Base-by-base conservation (phyloP, 2,329 filamentous ascomycete species). In the Aspergillus thermomutatus region DNA sequence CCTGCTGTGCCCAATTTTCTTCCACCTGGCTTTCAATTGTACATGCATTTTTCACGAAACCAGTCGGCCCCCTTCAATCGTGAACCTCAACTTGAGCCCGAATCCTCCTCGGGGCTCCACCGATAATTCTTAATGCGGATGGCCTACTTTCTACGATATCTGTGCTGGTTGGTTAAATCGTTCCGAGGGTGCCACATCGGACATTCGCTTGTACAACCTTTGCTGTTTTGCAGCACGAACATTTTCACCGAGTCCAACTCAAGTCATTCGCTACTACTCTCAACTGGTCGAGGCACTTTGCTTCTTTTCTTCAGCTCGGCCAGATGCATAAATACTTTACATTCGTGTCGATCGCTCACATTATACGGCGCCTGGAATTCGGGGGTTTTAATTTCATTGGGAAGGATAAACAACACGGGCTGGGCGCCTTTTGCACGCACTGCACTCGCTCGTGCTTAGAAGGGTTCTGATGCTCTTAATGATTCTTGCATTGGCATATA, bases 321-420 rank as follows among this genome's bases (percentile, higher is more conserved):
- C 64, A 65, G 63, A 55, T 69, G 67, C 63, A 71, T 69, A 70
- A 63, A 67, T 51, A 64, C 63, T 66, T 68, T 64, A 62, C 60
- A 65, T 73, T 74, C 69, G 62, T 72, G 72, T 74, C 72, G 61
- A 68, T 75, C 72, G 71, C 69, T 75, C 69, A 70, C 67, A 69
- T 60, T 58, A 61, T 61, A 46, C 64, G 72, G 72, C 72, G 72
- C 69, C 66, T 71, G 63, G 70, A 65, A 61, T 65, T 64, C 60
- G 61, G 59, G 65, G 57, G 59, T 57, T 63, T 63, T 54, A 62
- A 63, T 63, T 57, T 46, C 43, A 46, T 25, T 14, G 19, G 43
- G 58, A 58, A 53, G 55, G 59, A 63, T 60, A 62, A 64, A 65
- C 66, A 64, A 60, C 61, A 68, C 59, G 61, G 57, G 60, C 65